Conservation (phyloP, 352 stramenopile species). For the Phytophthora constricta region DNA sequence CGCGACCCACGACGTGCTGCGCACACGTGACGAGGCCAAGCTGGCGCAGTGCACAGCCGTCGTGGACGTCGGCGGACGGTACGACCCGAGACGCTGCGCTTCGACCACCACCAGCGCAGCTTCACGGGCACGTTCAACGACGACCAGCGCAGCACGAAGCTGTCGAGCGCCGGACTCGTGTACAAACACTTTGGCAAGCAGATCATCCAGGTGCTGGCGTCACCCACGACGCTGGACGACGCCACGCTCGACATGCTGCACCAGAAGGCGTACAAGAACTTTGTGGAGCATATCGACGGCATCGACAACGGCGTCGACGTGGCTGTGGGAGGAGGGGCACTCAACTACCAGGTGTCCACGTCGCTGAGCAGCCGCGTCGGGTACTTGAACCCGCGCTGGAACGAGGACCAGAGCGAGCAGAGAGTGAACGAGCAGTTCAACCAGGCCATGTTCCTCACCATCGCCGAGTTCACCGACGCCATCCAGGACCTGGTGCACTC, state of each 20-base stretch:
- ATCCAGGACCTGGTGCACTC: constrained; percentile 92
- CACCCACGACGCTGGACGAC: constrained; percentile 57
- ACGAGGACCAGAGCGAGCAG: constrained; percentile 88
- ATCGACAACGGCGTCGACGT: constrained; percentile 99
- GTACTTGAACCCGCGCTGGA: constrained; percentile 96
- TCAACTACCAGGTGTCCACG: constrained; percentile 84
- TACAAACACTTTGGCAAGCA: constrained; percentile 99
- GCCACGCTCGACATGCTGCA: constrained; percentile 86
- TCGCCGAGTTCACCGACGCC: constrained; percentile 94
- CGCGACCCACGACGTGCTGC: constrained; percentile 75
- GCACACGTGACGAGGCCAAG: constrained; percentile 91
- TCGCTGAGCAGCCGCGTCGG: constrained; percentile 89
- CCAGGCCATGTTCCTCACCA: constrained; percentile 94
- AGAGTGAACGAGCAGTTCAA: constrained; percentile 94
- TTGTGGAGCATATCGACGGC: constrained; percentile 98
- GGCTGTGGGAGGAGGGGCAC: constrained; percentile 40
- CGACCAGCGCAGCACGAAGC: constrained; percentile 86
- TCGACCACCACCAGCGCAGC: constrained; percentile 98
- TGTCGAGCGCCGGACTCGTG: constrained; percentile 96
- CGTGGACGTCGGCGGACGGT: constrained; percentile 97
- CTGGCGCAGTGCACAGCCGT: constrained; percentile 95
- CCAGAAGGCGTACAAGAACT: constrained; percentile 95
- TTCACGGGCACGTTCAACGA: constrained; percentile 88
- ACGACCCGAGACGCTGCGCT: constrained; percentile 91
- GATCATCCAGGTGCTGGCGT: constrained; percentile 89